Evolutionary conservation across 768 basidiomycete species (phyloP).

Genomic region (Auriscalpium orientale): DNA sequence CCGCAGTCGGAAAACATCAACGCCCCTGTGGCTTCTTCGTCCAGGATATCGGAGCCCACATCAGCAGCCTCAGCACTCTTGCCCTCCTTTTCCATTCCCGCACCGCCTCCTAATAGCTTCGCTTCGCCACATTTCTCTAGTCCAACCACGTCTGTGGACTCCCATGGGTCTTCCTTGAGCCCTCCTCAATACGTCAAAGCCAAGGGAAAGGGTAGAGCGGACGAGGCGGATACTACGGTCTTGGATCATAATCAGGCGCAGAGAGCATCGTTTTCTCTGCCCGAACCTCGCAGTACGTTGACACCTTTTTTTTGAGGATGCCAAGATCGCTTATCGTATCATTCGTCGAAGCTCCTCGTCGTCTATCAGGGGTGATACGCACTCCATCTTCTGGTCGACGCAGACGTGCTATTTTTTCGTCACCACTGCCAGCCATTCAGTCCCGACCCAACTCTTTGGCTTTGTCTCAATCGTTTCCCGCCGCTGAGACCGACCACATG

Average conservation of each 20-base stretch:
- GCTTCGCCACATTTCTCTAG: neutral
- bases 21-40: neutral
- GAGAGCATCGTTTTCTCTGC: slow-evolving; percentile 56
- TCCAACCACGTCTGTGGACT: neutral
- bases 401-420: slow-evolving; percentile 60
- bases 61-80: neutral
- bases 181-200: slow-evolving; percentile 26
- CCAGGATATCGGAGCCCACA: neutral
- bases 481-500: neutral
- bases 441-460: slow-evolving; percentile 29
- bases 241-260: slow-evolving; percentile 47
- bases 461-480: slow-evolving; percentile 2
- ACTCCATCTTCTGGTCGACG: slow-evolving; percentile 69
- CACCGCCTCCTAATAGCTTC: neutral
- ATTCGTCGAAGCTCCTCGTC: slow-evolving; percentile 21
- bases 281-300: slow-evolving; percentile 34
- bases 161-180: neutral
- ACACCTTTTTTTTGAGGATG: neutral
- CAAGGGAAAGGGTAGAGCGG: slow-evolving; percentile 67
- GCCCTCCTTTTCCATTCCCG: neutral
- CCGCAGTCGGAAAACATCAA: neutral
- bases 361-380: slow-evolving; percentile 33
- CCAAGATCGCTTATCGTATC: slow-evolving; percentile 4
- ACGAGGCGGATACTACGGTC: slow-evolving; percentile 63
- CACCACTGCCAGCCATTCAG: slow-evolving; percentile 26